These are phyloP conservation scores for Suhomyces guaymorum DNA, from an alignment of 1,139 yeast genomes.

Conservation along the genomic window DNA sequence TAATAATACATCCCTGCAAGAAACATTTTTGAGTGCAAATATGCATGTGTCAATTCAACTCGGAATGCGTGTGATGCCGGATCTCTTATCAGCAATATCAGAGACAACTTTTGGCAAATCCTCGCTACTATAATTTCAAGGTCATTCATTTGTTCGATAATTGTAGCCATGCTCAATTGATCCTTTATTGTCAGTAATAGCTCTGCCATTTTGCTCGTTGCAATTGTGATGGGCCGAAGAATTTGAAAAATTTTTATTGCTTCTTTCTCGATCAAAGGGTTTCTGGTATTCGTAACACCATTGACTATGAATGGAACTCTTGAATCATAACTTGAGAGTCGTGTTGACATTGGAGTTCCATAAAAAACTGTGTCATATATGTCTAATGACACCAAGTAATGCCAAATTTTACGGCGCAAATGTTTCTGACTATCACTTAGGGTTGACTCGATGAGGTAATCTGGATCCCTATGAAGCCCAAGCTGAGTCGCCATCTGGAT, in stretches of 20 bases:
- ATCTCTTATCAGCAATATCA: conserved; percentile 4
- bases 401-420: conserved; percentile 28
- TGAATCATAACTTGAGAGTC: conserved; percentile 25
- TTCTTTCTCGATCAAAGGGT: conserved; percentile 22
- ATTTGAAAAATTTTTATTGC: conserved; percentile 18
- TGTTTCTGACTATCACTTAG: conserved; percentile 14
- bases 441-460: conserved; percentile 6
- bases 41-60: conserved; percentile 8
- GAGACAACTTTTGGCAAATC: conserved; percentile 11
- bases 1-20: conserved; percentile 25
- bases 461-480: conserved; percentile 19
- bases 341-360: conserved; percentile 20
- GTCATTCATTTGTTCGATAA: conserved; percentile 14
- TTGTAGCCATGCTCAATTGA: conserved; percentile 13
- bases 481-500: conserved; percentile 17
- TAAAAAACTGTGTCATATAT: conserved; percentile 15
- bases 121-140: conserved; percentile 17
- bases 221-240: conserved; percentile 11
- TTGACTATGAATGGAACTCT: conserved; percentile 21
- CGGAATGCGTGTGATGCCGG: conserved; percentile 4
- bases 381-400: conserved; percentile 25
- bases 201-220: conserved; percentile 7
- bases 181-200: conserved; percentile 15
- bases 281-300: conserved; percentile 21
- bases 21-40: conserved; percentile 19